These are phyloP conservation scores for Raddia distichophylla DNA, from an alignment of 176 grass and related monocot genomes.

Conservation along the genomic window DNA sequence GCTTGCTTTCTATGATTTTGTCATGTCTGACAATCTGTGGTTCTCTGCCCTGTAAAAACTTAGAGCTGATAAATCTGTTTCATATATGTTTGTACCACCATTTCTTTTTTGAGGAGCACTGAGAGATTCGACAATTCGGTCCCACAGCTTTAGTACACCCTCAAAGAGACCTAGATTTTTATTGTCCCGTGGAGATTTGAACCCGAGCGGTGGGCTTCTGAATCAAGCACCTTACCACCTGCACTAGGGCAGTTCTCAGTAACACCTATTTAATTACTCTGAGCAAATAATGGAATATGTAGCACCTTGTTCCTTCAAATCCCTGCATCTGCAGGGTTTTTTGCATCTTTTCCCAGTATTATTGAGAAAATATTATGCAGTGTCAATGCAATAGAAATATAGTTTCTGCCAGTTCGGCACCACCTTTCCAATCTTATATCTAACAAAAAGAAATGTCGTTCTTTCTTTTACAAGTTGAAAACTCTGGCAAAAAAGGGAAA, in stretches of 20 bases:
- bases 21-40: not conserved
- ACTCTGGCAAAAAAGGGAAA: conserved; percentile 18
- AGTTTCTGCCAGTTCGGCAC: conserved; percentile 5
- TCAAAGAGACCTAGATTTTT: too few relatives aligned
- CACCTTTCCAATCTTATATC: conserved; percentile 5
- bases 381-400: conserved; percentile 1
- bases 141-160: too few relatives aligned
- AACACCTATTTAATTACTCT: conserved; percentile 1
- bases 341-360: not conserved
- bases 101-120: too few relatives aligned
- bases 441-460: conserved; percentile 23
- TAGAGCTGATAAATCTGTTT: conserved; percentile 25
- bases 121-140: too few relatives aligned
- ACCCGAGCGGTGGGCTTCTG: too few relatives aligned
- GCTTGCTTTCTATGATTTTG: not conserved
- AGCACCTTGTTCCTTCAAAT: conserved; percentile 20
- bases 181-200: too few relatives aligned
- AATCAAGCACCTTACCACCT: too few relatives aligned
- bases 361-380: not conserved
- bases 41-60: conserved; percentile 25
- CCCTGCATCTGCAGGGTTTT: conserved; percentile 18
- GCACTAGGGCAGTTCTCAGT: too few relatives aligned
- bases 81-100: not conserved
- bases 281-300: not conserved
- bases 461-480: conserved; percentile 20